Evolutionary conservation across 371 early-diverging fungal species (phyloP).

Genomic region (Amoeboradix gromovi): DNA sequence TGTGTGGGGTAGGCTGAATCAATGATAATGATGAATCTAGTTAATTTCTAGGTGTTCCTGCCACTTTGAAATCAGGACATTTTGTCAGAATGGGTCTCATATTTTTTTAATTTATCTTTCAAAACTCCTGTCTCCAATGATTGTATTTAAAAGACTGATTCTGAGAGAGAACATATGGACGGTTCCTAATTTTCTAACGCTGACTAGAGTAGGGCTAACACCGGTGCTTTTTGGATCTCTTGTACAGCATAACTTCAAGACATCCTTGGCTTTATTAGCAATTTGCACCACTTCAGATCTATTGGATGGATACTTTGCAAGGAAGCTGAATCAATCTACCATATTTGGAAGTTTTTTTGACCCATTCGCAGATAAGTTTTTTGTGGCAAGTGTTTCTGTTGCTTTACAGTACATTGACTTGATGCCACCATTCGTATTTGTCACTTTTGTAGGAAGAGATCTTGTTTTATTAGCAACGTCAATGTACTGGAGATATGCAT

Average conservation of each 20-base stretch:
- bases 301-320: slow-evolving; percentile 71
- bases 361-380: slow-evolving; percentile 77
- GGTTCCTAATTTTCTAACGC: neutral
- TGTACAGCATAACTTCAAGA: neutral
- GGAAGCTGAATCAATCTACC: slow-evolving; percentile 51
- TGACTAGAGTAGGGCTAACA: neutral
- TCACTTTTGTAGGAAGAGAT: too few relatives aligned
- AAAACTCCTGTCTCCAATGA: too few relatives aligned
- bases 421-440: too few relatives aligned
- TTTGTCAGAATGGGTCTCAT: too few relatives aligned
- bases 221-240: neutral
- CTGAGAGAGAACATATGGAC: neutral
- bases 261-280: neutral
- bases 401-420: slow-evolving; percentile 38
- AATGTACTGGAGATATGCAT: too few relatives aligned
- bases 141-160: neutral
- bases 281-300: neutral
- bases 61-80: too few relatives aligned
- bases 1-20: too few relatives aligned
- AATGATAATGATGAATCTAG: too few relatives aligned
- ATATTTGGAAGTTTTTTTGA: slow-evolving; percentile 68
- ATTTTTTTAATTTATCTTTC: too few relatives aligned
- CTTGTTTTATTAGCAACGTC: too few relatives aligned
- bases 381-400: slow-evolving; percentile 66
- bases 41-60: too few relatives aligned